Percentiles rank a stretch among this genome's conserved stretches.
phyloP scores from a whole-genome alignment of 805 yeast species.

The Limtongia smithiae region DNA sequence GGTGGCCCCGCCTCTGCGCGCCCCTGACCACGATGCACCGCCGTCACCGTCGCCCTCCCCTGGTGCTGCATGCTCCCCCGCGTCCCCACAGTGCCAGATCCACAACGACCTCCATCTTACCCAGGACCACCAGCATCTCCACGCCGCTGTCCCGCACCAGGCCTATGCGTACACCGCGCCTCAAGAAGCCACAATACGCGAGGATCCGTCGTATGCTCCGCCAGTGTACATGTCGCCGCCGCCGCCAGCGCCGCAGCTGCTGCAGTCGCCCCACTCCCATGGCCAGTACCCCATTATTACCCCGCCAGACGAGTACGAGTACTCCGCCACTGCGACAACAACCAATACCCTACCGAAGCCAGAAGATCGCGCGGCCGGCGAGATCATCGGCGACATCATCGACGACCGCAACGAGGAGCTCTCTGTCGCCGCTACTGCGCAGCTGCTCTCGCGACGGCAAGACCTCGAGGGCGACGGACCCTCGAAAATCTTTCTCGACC shows the following conservation, averaged over 20 bases:
- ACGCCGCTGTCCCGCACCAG: too few relatives aligned
- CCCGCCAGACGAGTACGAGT: slow-evolving; percentile 20
- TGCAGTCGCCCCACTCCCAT: not conserved
- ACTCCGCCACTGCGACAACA: not conserved
- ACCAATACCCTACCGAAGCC: too few relatives aligned
- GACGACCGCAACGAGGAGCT: slow-evolving; percentile 19
- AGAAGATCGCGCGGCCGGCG: slow-evolving; percentile 3
- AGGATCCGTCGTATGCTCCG: too few relatives aligned
- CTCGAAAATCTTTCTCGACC: slow-evolving; percentile 12
- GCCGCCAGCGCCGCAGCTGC: not conserved
- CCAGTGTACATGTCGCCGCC: slow-evolving; percentile 2
- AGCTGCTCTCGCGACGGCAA: slow-evolving; percentile 17
- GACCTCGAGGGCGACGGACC: not conserved
- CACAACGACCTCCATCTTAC: slow-evolving; percentile 5
- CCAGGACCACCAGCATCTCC: not conserved
- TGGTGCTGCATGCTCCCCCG: slow-evolving; percentile 2
- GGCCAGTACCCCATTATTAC: slow-evolving; percentile 5
- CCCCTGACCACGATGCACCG: slow-evolving; percentile 1
- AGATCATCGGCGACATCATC: slow-evolving; percentile 19
- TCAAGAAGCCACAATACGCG: too few relatives aligned
- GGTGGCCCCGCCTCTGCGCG: slow-evolving; percentile 4
- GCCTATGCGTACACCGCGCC: too few relatives aligned
- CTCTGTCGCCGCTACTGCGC: slow-evolving; percentile 24
- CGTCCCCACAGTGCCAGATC: not conserved
- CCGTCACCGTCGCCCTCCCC: slow-evolving; percentile 26